Percentiles rank a stretch among this genome's conserved stretches.
Evolutionary conservation across 345 rosid genomes (phyloP).

Genomic region (Mangifera indica): DNA sequence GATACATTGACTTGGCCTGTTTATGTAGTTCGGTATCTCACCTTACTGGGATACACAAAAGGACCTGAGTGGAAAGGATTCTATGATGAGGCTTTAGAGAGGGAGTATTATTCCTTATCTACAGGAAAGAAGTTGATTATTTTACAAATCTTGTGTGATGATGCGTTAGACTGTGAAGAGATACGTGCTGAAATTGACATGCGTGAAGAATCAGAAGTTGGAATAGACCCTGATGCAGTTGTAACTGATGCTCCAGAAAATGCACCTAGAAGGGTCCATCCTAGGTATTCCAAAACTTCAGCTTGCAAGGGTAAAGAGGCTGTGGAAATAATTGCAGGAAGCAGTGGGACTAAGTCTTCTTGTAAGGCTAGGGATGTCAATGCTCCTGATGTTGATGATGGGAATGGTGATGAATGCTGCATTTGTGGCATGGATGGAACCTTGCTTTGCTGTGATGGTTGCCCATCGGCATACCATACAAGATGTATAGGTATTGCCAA

Average conservation of each 20-base stretch:
- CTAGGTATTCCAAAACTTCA: slow-evolving; percentile 71
- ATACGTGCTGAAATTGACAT: slow-evolving; percentile 68
- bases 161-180: slow-evolving; percentile 63
- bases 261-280: slow-evolving; percentile 79
- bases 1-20: slow-evolving; percentile 92
- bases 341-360: slow-evolving; percentile 42
- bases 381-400: slow-evolving; percentile 55
- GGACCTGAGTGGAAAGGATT: slow-evolving; percentile 68
- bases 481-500: slow-evolving; percentile 88
- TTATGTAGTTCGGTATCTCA: slow-evolving; percentile 70
- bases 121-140: slow-evolving; percentile 69
- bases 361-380: slow-evolving; percentile 33
- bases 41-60: slow-evolving; percentile 64
- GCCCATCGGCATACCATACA: slow-evolving; percentile 93
- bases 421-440: slow-evolving; percentile 97
- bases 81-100: slow-evolving; percentile 50
- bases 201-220: slow-evolving; percentile 79
- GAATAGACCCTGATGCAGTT: slow-evolving; percentile 69
- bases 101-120: slow-evolving; percentile 67
- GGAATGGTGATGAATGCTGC: slow-evolving; percentile 88
- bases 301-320: slow-evolving; percentile 65
- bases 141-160: slow-evolving; percentile 88
- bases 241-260: slow-evolving; percentile 38
- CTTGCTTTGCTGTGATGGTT: slow-evolving; percentile 92
- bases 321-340: slow-evolving; percentile 42